Evolutionary conservation across 2,329 filamentous ascomycete genomes (phyloP).

Genomic region (Nemania sp.): DNA sequence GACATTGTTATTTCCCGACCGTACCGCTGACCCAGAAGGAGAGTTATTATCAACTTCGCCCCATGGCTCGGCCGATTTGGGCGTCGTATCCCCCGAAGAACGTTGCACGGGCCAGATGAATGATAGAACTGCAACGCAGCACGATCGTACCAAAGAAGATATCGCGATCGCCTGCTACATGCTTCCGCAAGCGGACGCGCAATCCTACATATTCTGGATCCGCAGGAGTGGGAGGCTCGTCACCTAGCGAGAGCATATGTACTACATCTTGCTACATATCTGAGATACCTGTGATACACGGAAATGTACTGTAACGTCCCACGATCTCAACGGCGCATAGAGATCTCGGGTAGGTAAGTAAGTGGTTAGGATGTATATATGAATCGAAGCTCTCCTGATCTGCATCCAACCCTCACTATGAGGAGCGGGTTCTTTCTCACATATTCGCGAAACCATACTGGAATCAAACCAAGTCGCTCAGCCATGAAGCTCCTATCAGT

Average conservation of each 20-base stretch:
- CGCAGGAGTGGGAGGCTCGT: neutral
- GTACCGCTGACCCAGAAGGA: too few relatives aligned
- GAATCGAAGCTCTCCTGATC: neutral
- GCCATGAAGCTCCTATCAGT: conserved; percentile 10
- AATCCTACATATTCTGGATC: neutral
- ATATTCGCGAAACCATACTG: neutral
- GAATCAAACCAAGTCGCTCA: neutral
- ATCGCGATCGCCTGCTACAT: neutral
- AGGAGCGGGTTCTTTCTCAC: neutral
- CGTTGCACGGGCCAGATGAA: neutral
- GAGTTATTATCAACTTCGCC: neutral
- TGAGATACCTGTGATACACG: neutral
- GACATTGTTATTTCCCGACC: too few relatives aligned
- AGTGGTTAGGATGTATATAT: conserved; percentile 4
- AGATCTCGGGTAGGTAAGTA: too few relatives aligned
- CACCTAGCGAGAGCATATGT: neutral
- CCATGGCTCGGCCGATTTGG: neutral
- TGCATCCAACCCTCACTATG: neutral
- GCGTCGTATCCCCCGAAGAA: conserved; percentile 14
- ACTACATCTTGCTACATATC: neutral
- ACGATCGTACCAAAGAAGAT: neutral
- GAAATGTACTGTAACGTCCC: neutral
- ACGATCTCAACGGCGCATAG: neutral
- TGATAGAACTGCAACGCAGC: neutral
- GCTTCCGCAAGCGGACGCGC: neutral